phyloP scores from a whole-genome alignment of 73 alveolate genomes.

The Uronychia setigera region DNA sequence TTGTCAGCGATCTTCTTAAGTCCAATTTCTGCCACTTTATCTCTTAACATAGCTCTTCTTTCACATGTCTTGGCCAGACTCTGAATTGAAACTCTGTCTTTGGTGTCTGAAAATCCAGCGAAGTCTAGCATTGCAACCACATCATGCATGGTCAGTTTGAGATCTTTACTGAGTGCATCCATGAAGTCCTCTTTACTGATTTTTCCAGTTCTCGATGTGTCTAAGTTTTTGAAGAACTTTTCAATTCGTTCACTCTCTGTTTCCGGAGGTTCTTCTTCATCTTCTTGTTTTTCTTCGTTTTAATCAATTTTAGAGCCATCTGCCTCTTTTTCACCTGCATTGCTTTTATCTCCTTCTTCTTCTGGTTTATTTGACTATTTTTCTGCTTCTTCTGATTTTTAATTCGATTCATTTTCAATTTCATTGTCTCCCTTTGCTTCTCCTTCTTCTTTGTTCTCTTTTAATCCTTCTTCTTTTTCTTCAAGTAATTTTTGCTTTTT shows the following conservation, averaged over 20 bases:
- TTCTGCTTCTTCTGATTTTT: neutral
- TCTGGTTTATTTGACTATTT: neutral
- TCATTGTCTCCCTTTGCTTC: neutral
- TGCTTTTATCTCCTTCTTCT: neutral
- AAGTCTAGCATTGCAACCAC: slow-evolving; percentile 5
- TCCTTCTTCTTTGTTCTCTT: neutral
- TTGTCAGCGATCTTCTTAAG: slow-evolving; percentile 10
- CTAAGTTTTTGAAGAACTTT: neutral
- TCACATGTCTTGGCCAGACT: slow-evolving; percentile 3
- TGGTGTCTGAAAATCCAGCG: slow-evolving; percentile 9
- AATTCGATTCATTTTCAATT: neutral
- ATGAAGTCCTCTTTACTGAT: neutral
- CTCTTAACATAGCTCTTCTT: slow-evolving; percentile 6
- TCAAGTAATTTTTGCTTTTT: slow-evolving; percentile 21
- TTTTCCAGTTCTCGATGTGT: slow-evolving; percentile 6
- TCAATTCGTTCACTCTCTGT: neutral
- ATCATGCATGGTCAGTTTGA: slow-evolving; percentile 21
- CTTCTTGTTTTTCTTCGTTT: neutral
- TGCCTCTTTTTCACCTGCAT: neutral
- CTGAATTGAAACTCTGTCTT: neutral
- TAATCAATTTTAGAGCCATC: neutral
- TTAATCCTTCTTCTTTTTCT: slow-evolving; percentile 6
- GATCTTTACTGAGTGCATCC: slow-evolving; percentile 15
- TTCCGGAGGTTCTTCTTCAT: neutral
- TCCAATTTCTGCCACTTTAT: neutral